These are phyloP conservation scores for Drechslerella coelobrocha DNA, from an alignment of 2,329 filamentous ascomycete genomes.

Conservation along the genomic window DNA sequence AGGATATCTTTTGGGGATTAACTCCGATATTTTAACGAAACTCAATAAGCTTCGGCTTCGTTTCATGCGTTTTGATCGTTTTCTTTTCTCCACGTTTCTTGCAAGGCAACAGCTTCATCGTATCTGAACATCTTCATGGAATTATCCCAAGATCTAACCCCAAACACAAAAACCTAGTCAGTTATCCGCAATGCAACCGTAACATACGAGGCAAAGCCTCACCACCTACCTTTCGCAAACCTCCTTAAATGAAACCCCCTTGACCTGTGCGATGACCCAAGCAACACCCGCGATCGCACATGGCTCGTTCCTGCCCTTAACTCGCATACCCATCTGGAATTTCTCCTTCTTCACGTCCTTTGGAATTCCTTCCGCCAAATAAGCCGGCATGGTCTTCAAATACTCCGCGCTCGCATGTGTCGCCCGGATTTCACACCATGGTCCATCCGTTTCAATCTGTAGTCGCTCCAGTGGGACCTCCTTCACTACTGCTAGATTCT, in stretches of 20 bases:
- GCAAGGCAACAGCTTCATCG: slow-evolving; percentile 59
- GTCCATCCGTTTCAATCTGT: slow-evolving; percentile 96
- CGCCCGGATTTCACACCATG: slow-evolving; percentile 94
- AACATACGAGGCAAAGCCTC: slow-evolving; percentile 9
- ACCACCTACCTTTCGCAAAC: slow-evolving; percentile 76
- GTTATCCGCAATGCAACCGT: neutral
- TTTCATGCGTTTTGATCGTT: neutral
- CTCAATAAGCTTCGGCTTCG: too few species aligned
- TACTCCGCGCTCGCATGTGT: slow-evolving; percentile 80
- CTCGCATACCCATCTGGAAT: slow-evolving; percentile 83
- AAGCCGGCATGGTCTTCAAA: slow-evolving; percentile 68
- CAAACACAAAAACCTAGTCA: slow-evolving; percentile 52
- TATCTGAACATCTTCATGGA: slow-evolving; percentile 80
- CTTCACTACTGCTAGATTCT: slow-evolving; percentile 85
- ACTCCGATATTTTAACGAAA: too few species aligned
- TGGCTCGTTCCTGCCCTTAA: slow-evolving; percentile 94
- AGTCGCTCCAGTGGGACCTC: slow-evolving; percentile 78
- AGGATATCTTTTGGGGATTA: too few species aligned
- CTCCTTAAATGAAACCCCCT: slow-evolving; percentile 77
- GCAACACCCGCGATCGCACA: slow-evolving; percentile 85
- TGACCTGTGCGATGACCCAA: slow-evolving; percentile 85
- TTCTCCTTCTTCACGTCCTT: slow-evolving; percentile 95
- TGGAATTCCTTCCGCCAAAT: slow-evolving; percentile 71
- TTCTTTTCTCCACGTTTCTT: slow-evolving; percentile 26
- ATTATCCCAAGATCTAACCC: slow-evolving; percentile 73